These are phyloP conservation scores for Trichoderma breve DNA, from an alignment of 2,329 filamentous ascomycete species.

Conservation along the genomic window DNA sequence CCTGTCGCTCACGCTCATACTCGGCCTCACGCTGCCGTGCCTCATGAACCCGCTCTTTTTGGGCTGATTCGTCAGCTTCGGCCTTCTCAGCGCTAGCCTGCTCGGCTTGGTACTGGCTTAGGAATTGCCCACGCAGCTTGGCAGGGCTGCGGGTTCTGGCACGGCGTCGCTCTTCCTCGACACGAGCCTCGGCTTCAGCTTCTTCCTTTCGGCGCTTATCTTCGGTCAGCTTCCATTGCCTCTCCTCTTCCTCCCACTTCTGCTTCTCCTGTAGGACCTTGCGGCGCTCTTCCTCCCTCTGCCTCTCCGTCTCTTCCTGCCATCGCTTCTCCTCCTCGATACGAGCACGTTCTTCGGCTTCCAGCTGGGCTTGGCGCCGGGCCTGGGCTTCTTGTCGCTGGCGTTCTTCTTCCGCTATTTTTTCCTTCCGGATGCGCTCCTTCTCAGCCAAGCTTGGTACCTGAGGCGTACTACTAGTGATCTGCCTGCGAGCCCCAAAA, in stretches of 20 bases:
- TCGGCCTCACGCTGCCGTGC: slow-evolving; percentile 62
- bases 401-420: slow-evolving; percentile 59
- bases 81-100: slow-evolving; percentile 40
- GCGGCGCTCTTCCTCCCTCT: slow-evolving; percentile 58
- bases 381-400: slow-evolving; percentile 55
- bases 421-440: slow-evolving; percentile 62
- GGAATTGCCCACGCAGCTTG: slow-evolving; percentile 75
- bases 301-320: slow-evolving; percentile 62
- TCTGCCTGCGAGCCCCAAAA: slow-evolving; percentile 89
- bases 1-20: slow-evolving; percentile 57
- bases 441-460: slow-evolving; percentile 85
- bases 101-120: slow-evolving; percentile 82
- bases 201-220: slow-evolving; percentile 70
- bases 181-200: slow-evolving; percentile 64
- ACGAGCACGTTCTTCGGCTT: slow-evolving; percentile 57
- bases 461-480: slow-evolving; percentile 75
- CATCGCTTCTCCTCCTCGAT: slow-evolving; percentile 64
- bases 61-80: slow-evolving; percentile 40
- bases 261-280: slow-evolving; percentile 66
- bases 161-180: slow-evolving; percentile 65
- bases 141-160: slow-evolving; percentile 63
- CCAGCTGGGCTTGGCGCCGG: slow-evolving; percentile 45
- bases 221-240: slow-evolving; percentile 74
- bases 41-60: slow-evolving; percentile 71
- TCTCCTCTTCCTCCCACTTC: slow-evolving; percentile 76